Evolutionary conservation across 192 early-diverging fungal species (phyloP).

Genomic region (Coemansia erecta): DNA sequence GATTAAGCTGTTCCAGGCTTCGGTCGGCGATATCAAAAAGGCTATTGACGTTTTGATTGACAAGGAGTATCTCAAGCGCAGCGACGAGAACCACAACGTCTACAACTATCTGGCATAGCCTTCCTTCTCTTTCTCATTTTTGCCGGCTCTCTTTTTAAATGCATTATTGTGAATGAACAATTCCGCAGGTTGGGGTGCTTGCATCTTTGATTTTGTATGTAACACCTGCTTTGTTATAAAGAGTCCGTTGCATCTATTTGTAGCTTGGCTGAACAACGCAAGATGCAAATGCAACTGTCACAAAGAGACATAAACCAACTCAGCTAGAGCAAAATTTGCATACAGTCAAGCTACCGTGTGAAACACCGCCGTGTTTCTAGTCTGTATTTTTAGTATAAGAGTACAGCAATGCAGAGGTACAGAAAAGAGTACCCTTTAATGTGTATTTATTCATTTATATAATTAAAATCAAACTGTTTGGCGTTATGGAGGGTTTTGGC

Average conservation of each 20-base stretch:
- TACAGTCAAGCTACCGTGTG: too few species aligned
- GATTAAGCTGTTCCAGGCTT: slow-evolving; percentile 87
- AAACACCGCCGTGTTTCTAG: too few species aligned
- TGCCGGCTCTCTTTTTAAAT: neutral
- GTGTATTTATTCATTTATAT: too few species aligned
- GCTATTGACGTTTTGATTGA: slow-evolving; percentile 92
- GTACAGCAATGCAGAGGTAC: neutral
- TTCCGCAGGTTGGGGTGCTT: too few species aligned
- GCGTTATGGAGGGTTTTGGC: neutral
- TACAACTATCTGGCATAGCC: slow-evolving; percentile 79
- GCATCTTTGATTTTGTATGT: too few species aligned
- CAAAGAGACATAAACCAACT: neutral
- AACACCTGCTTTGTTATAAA: too few species aligned
- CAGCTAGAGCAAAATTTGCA: neutral
- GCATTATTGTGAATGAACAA: neutral
- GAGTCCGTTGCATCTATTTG: too few species aligned
- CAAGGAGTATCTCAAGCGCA: slow-evolving; percentile 89
- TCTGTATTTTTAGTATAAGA: too few species aligned
- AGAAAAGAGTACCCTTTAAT: too few species aligned
- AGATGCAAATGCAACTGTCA: neutral
- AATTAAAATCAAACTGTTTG: neutral
- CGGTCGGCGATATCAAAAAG: slow-evolving; percentile 91
- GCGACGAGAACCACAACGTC: slow-evolving; percentile 75
- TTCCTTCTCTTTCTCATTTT: neutral
- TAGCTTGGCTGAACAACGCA: neutral